Evolutionary conservation across 2,329 filamentous ascomycete species (phyloP).

Genomic region (Ustulina deusta): DNA sequence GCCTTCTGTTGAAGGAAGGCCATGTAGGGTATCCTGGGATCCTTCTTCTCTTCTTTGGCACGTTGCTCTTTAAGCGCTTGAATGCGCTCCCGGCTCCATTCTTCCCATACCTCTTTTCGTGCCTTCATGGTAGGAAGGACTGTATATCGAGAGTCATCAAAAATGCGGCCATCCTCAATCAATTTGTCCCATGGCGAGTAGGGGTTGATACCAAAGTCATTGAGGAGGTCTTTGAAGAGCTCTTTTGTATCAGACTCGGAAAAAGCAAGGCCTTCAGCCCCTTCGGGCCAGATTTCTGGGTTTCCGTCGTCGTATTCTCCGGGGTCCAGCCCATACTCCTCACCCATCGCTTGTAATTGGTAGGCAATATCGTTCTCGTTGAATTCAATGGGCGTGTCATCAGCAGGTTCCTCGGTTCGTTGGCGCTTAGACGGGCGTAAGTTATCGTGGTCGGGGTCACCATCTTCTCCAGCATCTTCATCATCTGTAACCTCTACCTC

Average conservation of each 20-base stretch:
- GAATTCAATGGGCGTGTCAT: slow-evolving; percentile 76
- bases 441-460: slow-evolving; percentile 62
- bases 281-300: slow-evolving; percentile 74
- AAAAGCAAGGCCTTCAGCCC: slow-evolving; percentile 75
- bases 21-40: slow-evolving; percentile 86
- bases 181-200: slow-evolving; percentile 93
- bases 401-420: slow-evolving; percentile 56
- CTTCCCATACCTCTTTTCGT: slow-evolving; percentile 84
- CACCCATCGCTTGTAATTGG: slow-evolving; percentile 89
- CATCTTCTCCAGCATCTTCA: slow-evolving; percentile 29
- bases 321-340: slow-evolving; percentile 82
- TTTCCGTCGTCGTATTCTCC: slow-evolving; percentile 79
- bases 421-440: slow-evolving; percentile 63
- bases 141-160: slow-evolving; percentile 89
- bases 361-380: slow-evolving; percentile 94
- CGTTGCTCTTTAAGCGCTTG: slow-evolving; percentile 77
- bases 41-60: slow-evolving; percentile 80
- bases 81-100: slow-evolving; percentile 85
- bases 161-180: slow-evolving; percentile 81
- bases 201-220: slow-evolving; percentile 84
- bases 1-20: slow-evolving; percentile 84
- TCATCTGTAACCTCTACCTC: slow-evolving; percentile 75
- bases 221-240: slow-evolving; percentile 86
- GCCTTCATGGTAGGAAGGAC: slow-evolving; percentile 83
- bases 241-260: slow-evolving; percentile 80